Conservation (phyloP, 2,329 filamentous ascomycete genomes). For the Aspergillus sp. region DNA sequence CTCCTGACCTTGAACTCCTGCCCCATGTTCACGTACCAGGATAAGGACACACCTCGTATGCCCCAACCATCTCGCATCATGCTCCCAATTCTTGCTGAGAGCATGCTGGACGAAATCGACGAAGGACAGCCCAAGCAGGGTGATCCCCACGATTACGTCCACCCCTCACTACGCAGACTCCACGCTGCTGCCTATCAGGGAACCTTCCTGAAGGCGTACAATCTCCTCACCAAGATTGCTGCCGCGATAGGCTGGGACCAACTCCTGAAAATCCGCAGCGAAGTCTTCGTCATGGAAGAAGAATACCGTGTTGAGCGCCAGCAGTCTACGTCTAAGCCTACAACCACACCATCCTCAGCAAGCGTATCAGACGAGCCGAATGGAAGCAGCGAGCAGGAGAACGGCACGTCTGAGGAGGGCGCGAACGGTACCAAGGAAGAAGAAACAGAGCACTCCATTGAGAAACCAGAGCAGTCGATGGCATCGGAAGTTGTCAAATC, state of each 20-base stretch:
- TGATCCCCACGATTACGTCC: slow-evolving; percentile 79
- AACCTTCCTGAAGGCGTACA: slow-evolving; percentile 93
- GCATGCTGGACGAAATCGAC: slow-evolving; percentile 91
- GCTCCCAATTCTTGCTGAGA: slow-evolving; percentile 84
- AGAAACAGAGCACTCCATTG: slow-evolving; percentile 53
- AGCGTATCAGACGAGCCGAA: slow-evolving; percentile 43
- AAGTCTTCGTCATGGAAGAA: slow-evolving; percentile 99
- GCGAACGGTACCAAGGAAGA: slow-evolving; percentile 23
- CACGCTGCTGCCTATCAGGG: slow-evolving; percentile 89
- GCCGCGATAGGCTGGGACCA: slow-evolving; percentile 98
- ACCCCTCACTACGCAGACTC: slow-evolving; percentile 80
- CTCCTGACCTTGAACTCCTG: slow-evolving; percentile 95
- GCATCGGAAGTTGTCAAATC: slow-evolving; percentile 76
- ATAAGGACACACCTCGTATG: slow-evolving; percentile 94
- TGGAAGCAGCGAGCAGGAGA: slow-evolving; percentile 34
- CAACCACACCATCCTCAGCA: slow-evolving; percentile 11
- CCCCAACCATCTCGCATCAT: slow-evolving; percentile 87
- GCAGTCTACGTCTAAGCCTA: slow-evolving; percentile 29
- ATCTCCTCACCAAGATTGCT: slow-evolving; percentile 91
- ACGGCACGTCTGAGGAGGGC: slow-evolving; percentile 23
- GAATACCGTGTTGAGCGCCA: slow-evolving; percentile 82
- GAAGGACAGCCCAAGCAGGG: slow-evolving; percentile 74
- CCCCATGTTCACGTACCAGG: slow-evolving; percentile 99
- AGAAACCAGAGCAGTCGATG: slow-evolving; percentile 78
- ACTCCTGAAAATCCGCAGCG: slow-evolving; percentile 88